A percentile compares a stretch with the other conserved stretches of the same genome.
These are phyloP conservation scores for Rhodocollybia butyracea DNA, from an alignment of 768 basidiomycete species.

Conservation along the genomic window DNA sequence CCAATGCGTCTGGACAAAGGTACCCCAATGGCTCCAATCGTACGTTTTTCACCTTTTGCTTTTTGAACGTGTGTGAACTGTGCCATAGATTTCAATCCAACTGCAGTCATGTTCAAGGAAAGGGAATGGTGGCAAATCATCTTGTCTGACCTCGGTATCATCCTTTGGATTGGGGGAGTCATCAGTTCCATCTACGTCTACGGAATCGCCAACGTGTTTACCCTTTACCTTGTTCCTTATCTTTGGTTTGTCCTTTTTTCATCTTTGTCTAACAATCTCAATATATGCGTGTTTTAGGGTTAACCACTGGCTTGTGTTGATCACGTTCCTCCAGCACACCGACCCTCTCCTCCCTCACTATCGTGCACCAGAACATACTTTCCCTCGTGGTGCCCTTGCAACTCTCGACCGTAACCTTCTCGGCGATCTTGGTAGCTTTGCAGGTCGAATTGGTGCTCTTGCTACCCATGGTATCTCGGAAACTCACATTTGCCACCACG, in stretches of 20 bases:
- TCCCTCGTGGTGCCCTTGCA: conserved; percentile 88
- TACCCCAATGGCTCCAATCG: conserved; percentile 83
- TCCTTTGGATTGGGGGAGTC: conserved; percentile 66
- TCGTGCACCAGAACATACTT: conserved; percentile 84
- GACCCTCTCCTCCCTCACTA: conserved; percentile 95
- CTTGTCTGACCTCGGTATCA: conserved; percentile 78
- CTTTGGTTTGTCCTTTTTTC: conserved; percentile 52
- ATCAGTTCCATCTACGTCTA: conserved; percentile 51
- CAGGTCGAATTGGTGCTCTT: conserved; percentile 82
- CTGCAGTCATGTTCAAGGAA: conserved; percentile 77
- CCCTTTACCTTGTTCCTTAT: conserved; percentile 85
- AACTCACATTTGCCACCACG: conserved; percentile 91
- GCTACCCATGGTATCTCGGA: conserved; percentile 92
- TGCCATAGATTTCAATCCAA: conserved; percentile 68
- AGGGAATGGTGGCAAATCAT: conserved; percentile 77
- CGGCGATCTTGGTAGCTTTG: conserved; percentile 72
- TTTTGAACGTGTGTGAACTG: not conserved
- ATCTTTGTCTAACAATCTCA: not conserved
- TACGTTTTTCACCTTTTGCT: conserved; percentile 32
- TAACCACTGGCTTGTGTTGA: conserved; percentile 93
- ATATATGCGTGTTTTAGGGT: conserved; percentile 42
- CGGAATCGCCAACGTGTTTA: conserved; percentile 72
- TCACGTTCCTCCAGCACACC: conserved; percentile 98
- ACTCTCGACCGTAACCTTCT: conserved; percentile 86
- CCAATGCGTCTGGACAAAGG: conserved; percentile 84